Evolutionary conservation across 164 flowering plant species (phyloP).

Genomic region (Stephania japonica): DNA sequence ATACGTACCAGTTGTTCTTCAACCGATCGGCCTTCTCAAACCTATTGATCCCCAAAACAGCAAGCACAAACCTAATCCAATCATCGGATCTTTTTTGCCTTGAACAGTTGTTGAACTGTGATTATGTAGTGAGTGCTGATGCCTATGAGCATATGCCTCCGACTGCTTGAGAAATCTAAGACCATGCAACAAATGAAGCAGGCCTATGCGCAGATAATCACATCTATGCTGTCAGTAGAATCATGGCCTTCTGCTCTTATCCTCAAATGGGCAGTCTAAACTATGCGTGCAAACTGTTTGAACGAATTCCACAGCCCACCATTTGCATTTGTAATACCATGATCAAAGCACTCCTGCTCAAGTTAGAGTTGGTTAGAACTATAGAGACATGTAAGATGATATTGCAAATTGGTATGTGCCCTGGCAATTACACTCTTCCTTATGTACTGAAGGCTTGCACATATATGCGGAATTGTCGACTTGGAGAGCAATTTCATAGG

Average conservation of each 20-base stretch:
- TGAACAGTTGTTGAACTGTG: too few species aligned
- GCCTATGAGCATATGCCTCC: slow-evolving; percentile 29
- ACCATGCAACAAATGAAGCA: slow-evolving; percentile 47
- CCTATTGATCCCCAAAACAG: slow-evolving; percentile 77
- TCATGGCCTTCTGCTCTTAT: slow-evolving; percentile 50
- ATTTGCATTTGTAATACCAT: slow-evolving; percentile 59
- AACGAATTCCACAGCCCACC: slow-evolving; percentile 38
- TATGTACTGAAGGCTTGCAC: slow-evolving; percentile 52
- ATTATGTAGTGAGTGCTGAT: too few species aligned
- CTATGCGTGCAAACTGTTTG: slow-evolving; percentile 36
- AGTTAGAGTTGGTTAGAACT: slow-evolving; percentile 20
- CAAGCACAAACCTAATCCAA: slow-evolving; percentile 59
- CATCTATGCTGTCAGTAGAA: slow-evolving; percentile 47
- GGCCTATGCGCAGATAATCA: slow-evolving; percentile 44
- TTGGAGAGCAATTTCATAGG: slow-evolving; percentile 44
- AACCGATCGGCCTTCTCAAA: slow-evolving; percentile 69
- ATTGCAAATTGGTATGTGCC: slow-evolving; percentile 25
- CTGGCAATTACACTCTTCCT: slow-evolving; percentile 63
- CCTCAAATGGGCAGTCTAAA: slow-evolving; percentile 33
- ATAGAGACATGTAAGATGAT: slow-evolving; percentile 27
- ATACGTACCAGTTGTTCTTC: slow-evolving; percentile 53
- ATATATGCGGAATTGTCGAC: slow-evolving; percentile 15
- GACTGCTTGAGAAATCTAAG: slow-evolving; percentile 45
- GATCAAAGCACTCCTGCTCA: slow-evolving; percentile 47
- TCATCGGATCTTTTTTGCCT: too few species aligned